Conservation (phyloP, 495 filamentous ascomycete genomes). For the Diplogelasinospora grovesii region DNA sequence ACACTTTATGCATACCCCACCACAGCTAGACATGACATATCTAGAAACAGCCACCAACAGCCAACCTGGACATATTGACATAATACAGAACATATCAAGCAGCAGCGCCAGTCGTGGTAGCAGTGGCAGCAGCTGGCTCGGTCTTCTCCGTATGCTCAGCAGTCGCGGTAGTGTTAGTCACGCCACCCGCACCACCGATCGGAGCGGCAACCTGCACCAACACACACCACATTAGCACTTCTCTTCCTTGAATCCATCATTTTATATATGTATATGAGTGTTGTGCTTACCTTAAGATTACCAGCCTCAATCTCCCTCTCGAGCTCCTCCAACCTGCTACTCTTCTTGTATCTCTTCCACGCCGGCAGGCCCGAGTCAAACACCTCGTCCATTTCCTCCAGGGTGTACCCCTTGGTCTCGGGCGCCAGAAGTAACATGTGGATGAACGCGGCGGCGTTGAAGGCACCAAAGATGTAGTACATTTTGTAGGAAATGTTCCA, state of each 20-base stretch:
- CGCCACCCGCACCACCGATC: neutral
- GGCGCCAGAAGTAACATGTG: slow-evolving; percentile 68
- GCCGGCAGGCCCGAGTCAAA: slow-evolving; percentile 47
- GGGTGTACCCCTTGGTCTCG: slow-evolving; percentile 72
- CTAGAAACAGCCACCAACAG: too few species aligned
- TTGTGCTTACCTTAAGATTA: slow-evolving; percentile 31
- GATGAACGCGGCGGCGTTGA: slow-evolving; percentile 62
- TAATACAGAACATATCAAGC: too few species aligned
- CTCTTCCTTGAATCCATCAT: too few species aligned
- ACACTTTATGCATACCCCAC: too few species aligned
- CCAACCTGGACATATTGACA: too few species aligned
- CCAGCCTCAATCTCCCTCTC: slow-evolving; percentile 47
- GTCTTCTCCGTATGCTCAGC: too few species aligned
- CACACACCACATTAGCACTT: neutral
- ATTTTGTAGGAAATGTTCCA: slow-evolving; percentile 50
- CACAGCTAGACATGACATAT: too few species aligned
- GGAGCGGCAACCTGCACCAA: slow-evolving; percentile 1
- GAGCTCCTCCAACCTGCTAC: slow-evolving; percentile 41
- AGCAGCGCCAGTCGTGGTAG: too few species aligned
- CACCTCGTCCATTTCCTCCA: slow-evolving; percentile 62
- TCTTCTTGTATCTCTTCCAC: slow-evolving; percentile 38
- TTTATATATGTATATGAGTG: neutral
- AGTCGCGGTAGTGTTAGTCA: too few species aligned
- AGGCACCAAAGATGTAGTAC: slow-evolving; percentile 63
- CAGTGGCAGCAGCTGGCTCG: too few species aligned